A percentile compares a stretch with the other conserved stretches of the same genome.
These are phyloP conservation scores for Plantago lanceolata DNA, from an alignment of 305 asterid species.

Conservation along the genomic window DNA sequence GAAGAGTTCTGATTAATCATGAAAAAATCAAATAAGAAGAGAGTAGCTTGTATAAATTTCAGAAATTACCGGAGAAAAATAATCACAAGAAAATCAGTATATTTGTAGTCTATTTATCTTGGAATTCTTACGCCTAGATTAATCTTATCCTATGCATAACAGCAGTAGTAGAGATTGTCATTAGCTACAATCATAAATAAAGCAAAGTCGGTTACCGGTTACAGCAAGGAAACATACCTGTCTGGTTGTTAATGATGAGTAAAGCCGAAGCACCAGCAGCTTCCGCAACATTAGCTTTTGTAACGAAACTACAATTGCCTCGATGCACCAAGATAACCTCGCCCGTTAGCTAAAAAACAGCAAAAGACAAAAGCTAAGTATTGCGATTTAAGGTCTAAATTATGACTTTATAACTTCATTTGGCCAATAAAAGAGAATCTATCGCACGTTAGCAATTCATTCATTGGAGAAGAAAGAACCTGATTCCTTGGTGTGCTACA, in stretches of 20 bases:
- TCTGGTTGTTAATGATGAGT: conserved; percentile 73
- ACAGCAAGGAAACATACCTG: conserved; percentile 40
- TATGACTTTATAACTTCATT: not conserved
- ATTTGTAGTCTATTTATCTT: not conserved
- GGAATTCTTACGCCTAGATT: conserved; percentile 1
- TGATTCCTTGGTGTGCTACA: conserved; percentile 70
- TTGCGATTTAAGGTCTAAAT: conserved; percentile 8
- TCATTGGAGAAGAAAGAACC: conserved; percentile 35
- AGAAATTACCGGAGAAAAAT: not conserved
- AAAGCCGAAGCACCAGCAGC: conserved; percentile 95
- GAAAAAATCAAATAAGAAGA: not conserved
- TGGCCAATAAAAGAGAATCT: not conserved
- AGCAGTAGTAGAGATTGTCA: conserved; percentile 1
- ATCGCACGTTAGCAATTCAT: not conserved
- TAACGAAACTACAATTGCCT: conserved; percentile 86
- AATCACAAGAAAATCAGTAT: conserved; percentile 7
- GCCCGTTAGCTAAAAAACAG: conserved; percentile 63
- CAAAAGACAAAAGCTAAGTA: conserved; percentile 13
- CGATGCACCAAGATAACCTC: conserved; percentile 88
- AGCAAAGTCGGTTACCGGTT: not conserved
- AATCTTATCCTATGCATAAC: not conserved
- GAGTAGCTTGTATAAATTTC: too few species aligned
- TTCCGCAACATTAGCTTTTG: conserved; percentile 87
- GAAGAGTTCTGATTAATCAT: conserved; percentile 63
- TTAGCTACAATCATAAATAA: not conserved